A percentile compares a stretch with the other conserved stretches of the same genome.
Evolutionary conservation across 1,284 basidiomycete species (phyloP).

Genomic region (Ganoderma sp.): DNA sequence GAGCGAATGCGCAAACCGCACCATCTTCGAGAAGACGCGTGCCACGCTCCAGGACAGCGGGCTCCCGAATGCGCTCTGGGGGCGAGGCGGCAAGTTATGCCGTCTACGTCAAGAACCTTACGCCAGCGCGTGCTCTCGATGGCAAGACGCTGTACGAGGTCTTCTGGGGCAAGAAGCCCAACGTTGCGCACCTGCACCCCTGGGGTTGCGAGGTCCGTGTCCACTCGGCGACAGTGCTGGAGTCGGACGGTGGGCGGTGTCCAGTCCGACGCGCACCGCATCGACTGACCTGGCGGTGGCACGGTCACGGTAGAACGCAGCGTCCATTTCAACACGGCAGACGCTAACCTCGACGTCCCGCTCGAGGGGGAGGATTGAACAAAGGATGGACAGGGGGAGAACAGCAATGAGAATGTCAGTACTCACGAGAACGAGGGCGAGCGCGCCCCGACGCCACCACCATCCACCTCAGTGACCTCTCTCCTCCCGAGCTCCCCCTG

Average conservation of each 20-base stretch:
- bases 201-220: conserved; percentile 34
- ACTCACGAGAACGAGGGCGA: too few relatives aligned
- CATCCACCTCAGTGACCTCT: neutral
- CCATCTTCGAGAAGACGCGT: conserved; percentile 29
- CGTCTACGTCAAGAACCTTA: conserved; percentile 47
- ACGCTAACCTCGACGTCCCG: neutral
- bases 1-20: conserved; percentile 44
- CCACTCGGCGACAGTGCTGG: neutral
- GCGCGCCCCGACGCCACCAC: too few relatives aligned
- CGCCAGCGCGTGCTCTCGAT: conserved; percentile 39
- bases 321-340: neutral
- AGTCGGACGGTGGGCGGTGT: conserved; percentile 37
- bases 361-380: conserved; percentile 13
- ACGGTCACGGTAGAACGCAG: conserved; percentile 17
- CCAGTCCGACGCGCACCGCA: neutral
- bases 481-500: too few relatives aligned
- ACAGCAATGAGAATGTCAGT: too few relatives aligned
- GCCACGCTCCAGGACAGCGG: conserved; percentile 35
- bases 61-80: conserved; percentile 45
- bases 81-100: conserved; percentile 44
- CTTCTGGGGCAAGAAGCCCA: conserved; percentile 40
- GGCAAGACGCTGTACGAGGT: conserved; percentile 42
- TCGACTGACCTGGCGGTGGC: neutral
- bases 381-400: too few relatives aligned
- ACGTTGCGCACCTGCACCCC: conserved; percentile 34